Evolutionary conservation across 345 rosid species (phyloP), one percentile per base, ranked within the genome.

Genomic region (Salix brachista): DNA sequence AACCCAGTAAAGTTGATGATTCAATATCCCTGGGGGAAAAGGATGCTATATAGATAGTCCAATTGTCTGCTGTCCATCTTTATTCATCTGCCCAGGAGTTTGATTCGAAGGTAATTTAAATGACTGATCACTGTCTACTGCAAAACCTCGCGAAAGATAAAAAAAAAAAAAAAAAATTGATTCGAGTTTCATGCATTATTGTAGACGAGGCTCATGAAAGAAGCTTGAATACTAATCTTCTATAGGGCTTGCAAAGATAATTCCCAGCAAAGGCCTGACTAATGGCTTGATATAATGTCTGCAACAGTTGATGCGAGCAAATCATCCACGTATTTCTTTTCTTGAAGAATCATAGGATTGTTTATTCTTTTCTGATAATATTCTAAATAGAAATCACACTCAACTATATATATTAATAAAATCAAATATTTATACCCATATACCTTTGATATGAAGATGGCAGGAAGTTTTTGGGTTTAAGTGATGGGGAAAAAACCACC

Each of bases 151-250:
- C 91, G 86, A 86, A 80, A 65, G 94, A 92, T 75, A 4, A 34
- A 4, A 34, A 80, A 80, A 83, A 81, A 80, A n/a, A n/a, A 39
- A 10, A 2, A 8, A 11, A 5, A 80, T 89, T 94, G 84, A 82
- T 92, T 75, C 90, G 90, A 76, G 82, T 92, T 85, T 94, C 98
- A 10, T 90, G 94, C 62, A 83, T 94, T 78, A 83, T 94, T 73
- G 68, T 92, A 60, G 98, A 94, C 25, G 98, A 91, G 88, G 98
- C 98, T 71, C 97, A 91, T 87, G 98, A 94, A 84, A 90, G 97
- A 83, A 94, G 97, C 84, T 82, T 92, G 87, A 90, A 87, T 86
- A 92, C 97, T 4, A 97, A 94, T 85, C 91, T 94, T 77, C 92
- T 92, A 64, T 75, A 92, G 87, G 94, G 94, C 18, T 73, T 88